Evolutionary conservation across 805 yeast species (phyloP), one percentile per base, ranked within the genome.

Genomic region (Torulaspora gathmanii): DNA sequence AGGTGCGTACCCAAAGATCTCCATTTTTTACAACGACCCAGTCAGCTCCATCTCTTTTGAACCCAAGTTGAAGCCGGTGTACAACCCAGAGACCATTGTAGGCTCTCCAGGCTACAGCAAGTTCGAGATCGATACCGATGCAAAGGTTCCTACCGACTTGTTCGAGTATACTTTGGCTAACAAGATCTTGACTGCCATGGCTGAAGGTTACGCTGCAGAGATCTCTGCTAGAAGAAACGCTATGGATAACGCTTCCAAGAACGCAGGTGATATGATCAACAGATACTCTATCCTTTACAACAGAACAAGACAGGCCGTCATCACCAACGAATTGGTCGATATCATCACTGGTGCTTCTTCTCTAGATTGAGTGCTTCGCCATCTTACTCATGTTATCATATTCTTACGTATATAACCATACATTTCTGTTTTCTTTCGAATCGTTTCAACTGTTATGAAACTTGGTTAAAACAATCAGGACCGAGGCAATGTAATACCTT

Each of bases 261-360:
- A 91, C 70, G 99, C 99, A 54, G 96, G 95, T 75, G 99, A 93
- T 64, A 93, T 93, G 98, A 93, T 93, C 69, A 82, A 79, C 75
- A 84, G 80, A 68, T 91, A 86, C 85, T 85, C 98, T 59, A 93
- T 93, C 71, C 82, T 93, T 73, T 93, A 93, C 77, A 93, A 93
- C 90, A 91, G 99, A 82, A 85, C 97, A 66, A 88, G 97, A 79
- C 99, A 93, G 80, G 96, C 97, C 59, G 96, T 90, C 68, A 91
- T 91, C 67, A 90, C 98, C 73, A 93, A 93, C 82, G 99, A 93
- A 79, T 78, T 93, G 82, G 99, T 93, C 67, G 99, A 93, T 76
- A 93, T 93, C 67, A 91, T 93, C 72, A 93, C 99, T 64, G 99
- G 99, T 89, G 99, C 99, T 65, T 88, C 98, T 54, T 88, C 98